Base-by-base conservation (phyloP, 306 rosid species). In the Trifolium fragiferum region DNA sequence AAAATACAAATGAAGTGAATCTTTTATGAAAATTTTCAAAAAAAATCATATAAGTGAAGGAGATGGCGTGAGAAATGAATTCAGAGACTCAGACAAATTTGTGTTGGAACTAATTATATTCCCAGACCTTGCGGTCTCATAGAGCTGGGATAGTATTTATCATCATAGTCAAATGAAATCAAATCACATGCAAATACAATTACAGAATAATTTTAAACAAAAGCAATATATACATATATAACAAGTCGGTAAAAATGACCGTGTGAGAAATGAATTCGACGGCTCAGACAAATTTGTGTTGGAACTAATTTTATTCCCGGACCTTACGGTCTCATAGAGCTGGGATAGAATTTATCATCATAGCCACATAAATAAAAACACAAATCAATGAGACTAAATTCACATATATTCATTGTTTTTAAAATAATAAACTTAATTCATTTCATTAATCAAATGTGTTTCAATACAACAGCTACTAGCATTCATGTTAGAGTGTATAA, bases 281-380 rank as follows among this genome's bases (percentile, higher is more conserved):
- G 78, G 60, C 85, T 84, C 85, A 84, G 87, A 84, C 10, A 77
- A 84, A 84, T 77, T 84, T 69, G 66, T 60, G 66, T 60, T 60
- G 82, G 85, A 70, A 74, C 38, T 55, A 47, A 4, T 14, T 65
- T 5, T 38, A 84, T 64, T 84, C 87, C 82, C 67, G 5, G 85
- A 77, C 85, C 85, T 30, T 46, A 12, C 10, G 6, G 78, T 38
- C 84, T 84, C 87, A 40, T 77, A 77, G 87, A 84, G 87, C 87
- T 84, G 87, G 87, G 87, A 80, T 80, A 75, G 77, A 82, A 77
- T 69, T 68, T 77, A 73, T 84, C 85, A 77, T 84, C 87, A 84
- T 80, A 19, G 84, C 27, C 76, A 33, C 14, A 41, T 10, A 41
- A 10, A 10, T 9, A 9, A 40, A 10, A 10, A 40, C 12, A 40